Percentiles rank a stretch among this genome's conserved stretches.
These are phyloP conservation scores for Adenanthera pavonina DNA, from an alignment of 306 rosid genomes.

Conservation along the genomic window DNA sequence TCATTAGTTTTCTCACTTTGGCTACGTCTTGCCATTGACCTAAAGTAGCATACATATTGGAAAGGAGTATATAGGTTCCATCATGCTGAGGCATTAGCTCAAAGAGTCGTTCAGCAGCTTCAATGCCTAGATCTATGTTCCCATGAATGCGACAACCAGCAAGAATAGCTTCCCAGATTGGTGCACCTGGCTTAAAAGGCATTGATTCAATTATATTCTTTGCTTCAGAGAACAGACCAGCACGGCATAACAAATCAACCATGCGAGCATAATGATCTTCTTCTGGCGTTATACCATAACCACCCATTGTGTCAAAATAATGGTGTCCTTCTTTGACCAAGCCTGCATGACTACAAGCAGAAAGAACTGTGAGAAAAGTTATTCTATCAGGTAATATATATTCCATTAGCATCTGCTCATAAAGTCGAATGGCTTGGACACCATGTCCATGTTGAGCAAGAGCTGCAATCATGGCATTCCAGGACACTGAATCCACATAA, in stretches of 20 bases:
- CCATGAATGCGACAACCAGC: conserved; percentile 11
- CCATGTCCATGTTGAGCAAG: conserved; percentile 32
- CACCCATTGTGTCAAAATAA: conserved; percentile 33
- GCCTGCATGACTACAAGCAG: conserved; percentile 37
- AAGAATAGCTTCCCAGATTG: conserved; percentile 43
- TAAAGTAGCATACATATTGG: conserved; percentile 40
- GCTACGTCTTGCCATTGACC: conserved; percentile 38
- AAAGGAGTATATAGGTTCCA: conserved; percentile 37
- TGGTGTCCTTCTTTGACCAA: conserved; percentile 33
- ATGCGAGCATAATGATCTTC: conserved; percentile 41
- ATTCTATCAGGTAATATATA: conserved; percentile 37
- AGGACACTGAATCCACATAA: neutral
- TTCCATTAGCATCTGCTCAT: conserved; percentile 40
- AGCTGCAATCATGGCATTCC: conserved; percentile 15
- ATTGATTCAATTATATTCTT: conserved; percentile 27
- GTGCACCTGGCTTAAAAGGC: conserved; percentile 35
- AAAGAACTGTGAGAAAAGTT: conserved; percentile 31
- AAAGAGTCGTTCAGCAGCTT: conserved; percentile 37
- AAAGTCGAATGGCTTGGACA: conserved; percentile 24
- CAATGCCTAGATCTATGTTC: conserved; percentile 28
- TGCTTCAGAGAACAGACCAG: conserved; percentile 34
- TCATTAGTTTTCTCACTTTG: conserved; percentile 26
- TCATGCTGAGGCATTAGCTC: conserved; percentile 37
- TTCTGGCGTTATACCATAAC: conserved; percentile 33
- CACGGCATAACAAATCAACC: conserved; percentile 38